These are phyloP conservation scores for Penicillium pancosmium DNA, from an alignment of 495 filamentous ascomycete genomes.

Conservation along the genomic window DNA sequence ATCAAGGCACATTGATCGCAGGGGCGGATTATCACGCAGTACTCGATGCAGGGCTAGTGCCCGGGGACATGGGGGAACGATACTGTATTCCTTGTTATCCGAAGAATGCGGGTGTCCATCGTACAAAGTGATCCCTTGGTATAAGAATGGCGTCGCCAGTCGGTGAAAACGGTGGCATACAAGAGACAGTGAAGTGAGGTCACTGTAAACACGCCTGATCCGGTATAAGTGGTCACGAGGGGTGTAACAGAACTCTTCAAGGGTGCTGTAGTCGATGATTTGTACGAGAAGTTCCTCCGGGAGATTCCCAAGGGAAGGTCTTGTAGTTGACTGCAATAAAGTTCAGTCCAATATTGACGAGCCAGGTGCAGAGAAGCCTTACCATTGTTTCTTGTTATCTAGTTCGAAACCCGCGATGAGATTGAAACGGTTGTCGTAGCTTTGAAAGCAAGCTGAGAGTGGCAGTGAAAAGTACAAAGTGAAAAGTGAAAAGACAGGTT, in stretches of 20 bases:
- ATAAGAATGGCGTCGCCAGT: constrained; percentile 5
- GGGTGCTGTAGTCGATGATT: neutral
- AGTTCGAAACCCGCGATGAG: too few relatives aligned
- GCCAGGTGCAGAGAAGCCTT: too few relatives aligned
- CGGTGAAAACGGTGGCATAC: constrained; percentile 10
- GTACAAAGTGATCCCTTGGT: constrained; percentile 4
- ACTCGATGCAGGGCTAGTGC: constrained; percentile 6
- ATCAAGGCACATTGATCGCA: constrained; percentile 1
- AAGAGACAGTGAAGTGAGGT: neutral
- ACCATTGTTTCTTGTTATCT: too few relatives aligned
- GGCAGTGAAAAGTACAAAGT: neutral
- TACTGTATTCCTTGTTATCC: neutral
- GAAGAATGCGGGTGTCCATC: neutral
- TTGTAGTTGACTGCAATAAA: neutral
- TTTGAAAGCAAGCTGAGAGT: too few relatives aligned
- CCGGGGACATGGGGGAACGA: neutral
- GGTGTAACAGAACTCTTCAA: neutral
- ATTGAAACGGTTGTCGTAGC: too few relatives aligned
- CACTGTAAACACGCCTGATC: constrained; percentile 4
- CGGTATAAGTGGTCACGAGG: neutral
- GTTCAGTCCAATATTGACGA: too few relatives aligned
- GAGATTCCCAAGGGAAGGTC: neutral
- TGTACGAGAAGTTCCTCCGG: neutral
- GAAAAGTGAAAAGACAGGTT: neutral
- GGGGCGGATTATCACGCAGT: constrained; percentile 1